Evolutionary conservation across 1,284 basidiomycete genomes (phyloP), one percentile per base, ranked within the genome.

Genomic region (Ustanciosporium gigantosporum): DNA sequence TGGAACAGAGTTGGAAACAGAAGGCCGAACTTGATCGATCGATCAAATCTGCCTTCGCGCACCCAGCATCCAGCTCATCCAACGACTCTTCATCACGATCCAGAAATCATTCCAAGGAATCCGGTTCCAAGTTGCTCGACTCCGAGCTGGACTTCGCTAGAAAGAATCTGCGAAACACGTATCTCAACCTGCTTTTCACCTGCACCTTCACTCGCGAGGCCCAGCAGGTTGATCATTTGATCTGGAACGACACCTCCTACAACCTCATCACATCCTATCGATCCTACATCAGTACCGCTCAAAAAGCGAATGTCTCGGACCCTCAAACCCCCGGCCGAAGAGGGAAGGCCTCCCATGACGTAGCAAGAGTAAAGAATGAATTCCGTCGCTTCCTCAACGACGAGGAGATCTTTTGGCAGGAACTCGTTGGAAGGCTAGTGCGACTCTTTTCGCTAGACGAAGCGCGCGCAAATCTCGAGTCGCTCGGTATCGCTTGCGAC

Each of bases 211-310:
- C 59, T 14, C 59, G 62, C 21, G 47, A 51, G 21, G 66, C 71
- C 1, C 66, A 70, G 38, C 38, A 65, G 8, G 59, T 67, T 16
- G 73, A 76, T 17, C 43, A 41, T 17, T 35, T 53, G 40, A 42
- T 76, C 5, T 77, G 75, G 75, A 55, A 46, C 19, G 72, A 77
- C 27, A 77, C 75, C 7, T 71, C 72, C 19, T 72, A 77, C 59
- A 50, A 31, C 34, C 38, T 71, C 38, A 68, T 76, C 32, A 39
- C 57, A 7, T 36, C 64, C 22, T 69, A 72, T 36, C 68, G 74
- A 15, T 44, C 41, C 20, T 48, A 52, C 23, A 55, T 77, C 19
- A 37, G 53, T n/a, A 25, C 44, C 19, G 44, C 68, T n/a, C 66
- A 76, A 36, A 69, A 70, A 32, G 35, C 48, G 13, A 25, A 40